Conservation (phyloP, 2,329 filamentous ascomycete genomes). For the Aspergillus hiratsukae region DNA sequence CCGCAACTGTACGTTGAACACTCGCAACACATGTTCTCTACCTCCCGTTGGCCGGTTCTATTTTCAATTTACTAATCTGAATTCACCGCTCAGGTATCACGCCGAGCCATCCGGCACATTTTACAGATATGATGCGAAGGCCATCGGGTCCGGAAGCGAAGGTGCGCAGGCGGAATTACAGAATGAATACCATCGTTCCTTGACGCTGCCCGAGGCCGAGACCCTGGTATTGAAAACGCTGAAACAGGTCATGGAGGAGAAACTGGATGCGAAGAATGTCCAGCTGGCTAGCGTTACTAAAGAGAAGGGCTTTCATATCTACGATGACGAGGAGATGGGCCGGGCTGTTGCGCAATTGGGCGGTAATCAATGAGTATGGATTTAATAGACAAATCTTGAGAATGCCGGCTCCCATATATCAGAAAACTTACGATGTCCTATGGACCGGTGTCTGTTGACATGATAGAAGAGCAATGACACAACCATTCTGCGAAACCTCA, state of each 20-base stretch:
- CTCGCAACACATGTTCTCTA: neutral
- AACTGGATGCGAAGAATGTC: slow-evolving; percentile 97
- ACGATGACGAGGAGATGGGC: slow-evolving; percentile 96
- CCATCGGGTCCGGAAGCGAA: slow-evolving; percentile 94
- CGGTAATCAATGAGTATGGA: slow-evolving; percentile 37
- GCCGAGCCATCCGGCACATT: slow-evolving; percentile 97
- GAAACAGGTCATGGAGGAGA: slow-evolving; percentile 99
- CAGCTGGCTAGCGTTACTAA: slow-evolving; percentile 96
- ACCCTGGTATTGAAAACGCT: slow-evolving; percentile 93
- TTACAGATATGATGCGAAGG: slow-evolving; percentile 98
- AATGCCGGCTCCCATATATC: slow-evolving; percentile 14
- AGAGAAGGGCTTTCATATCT: slow-evolving; percentile 97
- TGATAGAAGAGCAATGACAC: slow-evolving; percentile 27
- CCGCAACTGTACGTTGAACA: slow-evolving; percentile 66
- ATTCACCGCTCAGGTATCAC: slow-evolving; percentile 62
- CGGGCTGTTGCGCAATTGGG: slow-evolving; percentile 71
- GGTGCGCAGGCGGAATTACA: slow-evolving; percentile 96
- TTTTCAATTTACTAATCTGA: neutral
- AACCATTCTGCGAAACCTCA: slow-evolving; percentile 16
- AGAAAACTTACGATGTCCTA: slow-evolving; percentile 9
- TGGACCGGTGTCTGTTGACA: slow-evolving; percentile 16
- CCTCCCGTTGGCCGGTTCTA: neutral
- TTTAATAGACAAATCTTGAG: slow-evolving; percentile 11
- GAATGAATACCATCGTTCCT: slow-evolving; percentile 97
- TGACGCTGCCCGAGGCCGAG: slow-evolving; percentile 89